Evolutionary conservation across 2,329 filamentous ascomycete species (phyloP).

Genomic region (Ophiobolus disseminans): DNA sequence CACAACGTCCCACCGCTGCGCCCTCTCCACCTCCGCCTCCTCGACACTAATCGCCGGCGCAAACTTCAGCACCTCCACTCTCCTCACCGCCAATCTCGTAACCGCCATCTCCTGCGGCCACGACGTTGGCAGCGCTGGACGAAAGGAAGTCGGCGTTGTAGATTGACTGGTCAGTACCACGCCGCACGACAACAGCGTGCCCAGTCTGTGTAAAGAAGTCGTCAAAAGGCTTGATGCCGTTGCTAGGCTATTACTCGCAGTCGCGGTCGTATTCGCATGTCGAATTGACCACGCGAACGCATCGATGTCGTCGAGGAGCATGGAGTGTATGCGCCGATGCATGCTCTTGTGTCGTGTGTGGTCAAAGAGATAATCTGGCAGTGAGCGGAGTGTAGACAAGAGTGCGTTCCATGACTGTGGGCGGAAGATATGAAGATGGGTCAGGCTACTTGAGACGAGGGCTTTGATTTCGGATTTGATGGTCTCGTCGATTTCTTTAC

Average conservation of each 20-base stretch:
- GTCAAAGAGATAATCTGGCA: constrained; percentile 61
- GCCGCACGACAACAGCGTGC: constrained; percentile 17
- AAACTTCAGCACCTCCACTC: constrained; percentile 47
- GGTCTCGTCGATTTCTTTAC: neutral
- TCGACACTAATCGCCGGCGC: constrained; percentile 46
- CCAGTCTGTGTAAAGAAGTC: constrained; percentile 11
- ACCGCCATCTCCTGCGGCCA: constrained; percentile 36
- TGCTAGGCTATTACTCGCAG: constrained; percentile 10
- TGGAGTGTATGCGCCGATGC: constrained; percentile 55
- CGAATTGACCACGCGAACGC: constrained; percentile 51
- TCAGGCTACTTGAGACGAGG: constrained; percentile 52
- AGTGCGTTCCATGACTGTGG: constrained; percentile 60
- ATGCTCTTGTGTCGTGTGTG: constrained; percentile 57
- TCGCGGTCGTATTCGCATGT: neutral
- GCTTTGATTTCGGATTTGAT: constrained; percentile 20
- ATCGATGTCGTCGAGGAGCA: constrained; percentile 63
- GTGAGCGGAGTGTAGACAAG: constrained; percentile 55
- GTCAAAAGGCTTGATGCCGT: constrained; percentile 27
- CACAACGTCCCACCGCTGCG: constrained; percentile 47
- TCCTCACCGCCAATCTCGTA: constrained; percentile 43
- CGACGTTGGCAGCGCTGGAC: constrained; percentile 32
- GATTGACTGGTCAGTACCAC: constrained; percentile 24
- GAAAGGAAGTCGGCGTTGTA: constrained; percentile 10
- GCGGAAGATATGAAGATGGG: constrained; percentile 66
- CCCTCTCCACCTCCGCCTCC: constrained; percentile 47